Base-by-base conservation (phyloP, 495 filamentous ascomycete genomes). In the Penicillium herquei region DNA sequence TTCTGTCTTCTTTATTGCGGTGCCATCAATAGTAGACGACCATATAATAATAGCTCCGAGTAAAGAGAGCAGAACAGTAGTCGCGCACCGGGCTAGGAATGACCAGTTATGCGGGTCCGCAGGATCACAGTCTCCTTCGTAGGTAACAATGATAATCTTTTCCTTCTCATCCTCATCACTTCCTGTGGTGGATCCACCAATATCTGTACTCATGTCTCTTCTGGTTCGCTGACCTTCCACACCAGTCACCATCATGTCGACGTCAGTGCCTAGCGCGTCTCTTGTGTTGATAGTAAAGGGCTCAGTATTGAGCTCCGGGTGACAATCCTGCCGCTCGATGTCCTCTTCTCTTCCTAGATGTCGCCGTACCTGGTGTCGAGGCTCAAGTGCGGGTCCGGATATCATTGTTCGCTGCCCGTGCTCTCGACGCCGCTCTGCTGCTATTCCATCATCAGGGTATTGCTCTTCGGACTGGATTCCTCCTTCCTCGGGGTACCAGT, bases 41-140 rank as follows among this genome's bases (percentile, higher is more conserved):
- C 74, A 62, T 11, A 75, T 69, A 7, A 79, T 69, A 6, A 79
- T 61, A 52, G 70, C 72, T 1, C 65, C 79, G 55, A 82, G 80
- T 3, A 70, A 31, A 5, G 77, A 78, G 35, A 85, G 76, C 10
- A 81, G 61, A 7, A 79, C 3, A 5, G 76, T 79, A 32, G 76
- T 65, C 30, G 57, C 37, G 14, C 71, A 48, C 11, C 74, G 67
- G 7, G 66, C 64, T 9, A 45, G 10, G 14, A 70, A 62, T n/a
- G 67, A 61, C 81, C 78, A 86, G 56, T 85, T 84, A 49, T 83
- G 82, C 14, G 81, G 84, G 59, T 84, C 80, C 52, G 77, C 65
- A 0, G 71, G 63, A 51, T 85, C 81, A 46, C 73, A 63, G 16
- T 78, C 77, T 6, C 74, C 70, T 33, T 83, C 78, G 58, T 75